These are phyloP conservation scores for Eucalyptus guilfoylei DNA, from an alignment of 345 rosid species.

Conservation along the genomic window DNA sequence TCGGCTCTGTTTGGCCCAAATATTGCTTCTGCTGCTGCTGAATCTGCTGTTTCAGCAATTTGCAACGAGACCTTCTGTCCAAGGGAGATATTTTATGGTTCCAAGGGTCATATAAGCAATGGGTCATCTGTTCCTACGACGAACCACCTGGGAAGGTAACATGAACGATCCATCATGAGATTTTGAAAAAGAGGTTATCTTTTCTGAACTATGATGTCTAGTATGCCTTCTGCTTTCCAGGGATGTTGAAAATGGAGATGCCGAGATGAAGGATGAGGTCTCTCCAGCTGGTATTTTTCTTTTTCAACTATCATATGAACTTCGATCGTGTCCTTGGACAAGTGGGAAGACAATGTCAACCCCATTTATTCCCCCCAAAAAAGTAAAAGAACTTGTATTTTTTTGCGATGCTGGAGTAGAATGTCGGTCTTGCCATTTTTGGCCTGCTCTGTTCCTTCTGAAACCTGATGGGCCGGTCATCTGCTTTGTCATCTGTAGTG, in stretches of 20 bases:
- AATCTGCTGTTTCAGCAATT: slow-evolving; percentile 69
- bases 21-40: slow-evolving; percentile 64
- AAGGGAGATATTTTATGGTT: slow-evolving; percentile 46
- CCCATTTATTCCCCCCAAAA: neutral
- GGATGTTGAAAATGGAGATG: slow-evolving; percentile 19
- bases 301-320: neutral
- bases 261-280: slow-evolving; percentile 20
- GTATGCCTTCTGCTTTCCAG: slow-evolving; percentile 16
- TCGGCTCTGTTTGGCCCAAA: slow-evolving; percentile 55
- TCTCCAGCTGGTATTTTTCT: neutral
- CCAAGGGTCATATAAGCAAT: slow-evolving; percentile 1
- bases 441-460: neutral
- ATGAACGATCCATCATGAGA: neutral
- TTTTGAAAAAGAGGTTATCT: neutral
- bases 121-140: neutral
- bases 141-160: neutral
- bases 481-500: neutral
- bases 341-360: neutral
- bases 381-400: neutral
- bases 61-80: slow-evolving; percentile 72
- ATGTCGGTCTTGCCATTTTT: neutral
- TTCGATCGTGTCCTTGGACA: neutral
- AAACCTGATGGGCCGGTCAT: neutral
- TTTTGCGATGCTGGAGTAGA: neutral
- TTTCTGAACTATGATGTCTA: neutral